Conservation (phyloP, 2,329 filamentous ascomycete species). For the Chrysoporthe austroafricana region DNA sequence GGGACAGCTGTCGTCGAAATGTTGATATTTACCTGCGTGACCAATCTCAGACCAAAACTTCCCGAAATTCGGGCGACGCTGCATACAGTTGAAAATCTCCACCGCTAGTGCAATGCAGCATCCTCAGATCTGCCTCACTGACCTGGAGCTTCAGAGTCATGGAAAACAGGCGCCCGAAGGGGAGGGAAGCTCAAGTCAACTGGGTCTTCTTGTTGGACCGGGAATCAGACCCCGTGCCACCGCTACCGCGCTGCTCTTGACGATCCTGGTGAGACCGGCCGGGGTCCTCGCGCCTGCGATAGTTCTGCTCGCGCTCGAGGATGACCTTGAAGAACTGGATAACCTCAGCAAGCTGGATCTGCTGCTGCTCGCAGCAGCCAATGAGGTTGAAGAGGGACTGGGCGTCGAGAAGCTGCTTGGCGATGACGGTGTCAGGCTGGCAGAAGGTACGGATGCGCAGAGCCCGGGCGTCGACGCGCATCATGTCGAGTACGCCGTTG, state of each 20-base stretch:
- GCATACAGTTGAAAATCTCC: background rate
- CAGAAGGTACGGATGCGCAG: conserved; percentile 61
- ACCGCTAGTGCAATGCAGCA: background rate
- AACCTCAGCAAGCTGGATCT: conserved; percentile 53
- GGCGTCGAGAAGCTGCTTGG: conserved; percentile 60
- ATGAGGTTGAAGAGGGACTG: conserved; percentile 56
- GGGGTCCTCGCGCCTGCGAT: conserved; percentile 30
- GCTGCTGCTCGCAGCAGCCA: conserved; percentile 47
- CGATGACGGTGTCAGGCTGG: conserved; percentile 60
- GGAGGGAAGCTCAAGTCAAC: background rate
- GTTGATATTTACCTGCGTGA: background rate
- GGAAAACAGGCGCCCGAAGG: background rate
- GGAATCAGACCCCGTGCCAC: conserved; percentile 18
- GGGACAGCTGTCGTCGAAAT: background rate
- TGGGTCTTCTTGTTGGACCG: conserved; percentile 22
- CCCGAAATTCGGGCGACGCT: background rate
- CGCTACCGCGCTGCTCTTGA: conserved; percentile 11
- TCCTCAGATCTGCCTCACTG: background rate
- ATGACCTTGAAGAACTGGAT: conserved; percentile 59
- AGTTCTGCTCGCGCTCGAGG: conserved; percentile 49
- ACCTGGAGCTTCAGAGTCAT: background rate
- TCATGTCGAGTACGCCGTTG: conserved; percentile 52
- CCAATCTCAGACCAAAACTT: background rate
- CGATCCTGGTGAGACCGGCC: background rate
- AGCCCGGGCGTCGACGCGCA: conserved; percentile 55